Evolutionary conservation across 202 grass and related monocot genomes (phyloP), one percentile per base, ranked within the genome.

Genomic region (Setaria italica): DNA sequence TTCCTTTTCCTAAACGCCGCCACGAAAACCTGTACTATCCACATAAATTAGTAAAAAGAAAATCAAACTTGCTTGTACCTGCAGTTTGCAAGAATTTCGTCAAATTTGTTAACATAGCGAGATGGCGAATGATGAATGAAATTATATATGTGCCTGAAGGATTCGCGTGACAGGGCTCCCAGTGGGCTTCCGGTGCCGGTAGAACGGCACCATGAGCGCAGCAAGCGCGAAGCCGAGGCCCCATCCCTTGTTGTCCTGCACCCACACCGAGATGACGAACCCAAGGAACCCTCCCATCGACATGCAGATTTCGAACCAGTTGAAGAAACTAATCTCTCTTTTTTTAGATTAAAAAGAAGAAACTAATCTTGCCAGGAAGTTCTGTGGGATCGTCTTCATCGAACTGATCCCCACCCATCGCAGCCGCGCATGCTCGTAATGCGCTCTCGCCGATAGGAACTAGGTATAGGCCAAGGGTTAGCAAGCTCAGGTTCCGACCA

Each of bases 341-440:
- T 25, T 25, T 25, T 25, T 25, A 25, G 25, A 25, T 25, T 25
- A 25, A 25, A 25, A 25, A 25, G 87, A 96, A 96, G 87, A 79
- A 96, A 82, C 91, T 96, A 15, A 67, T 48, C 70, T 88, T 93
- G n/a, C 50, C 82, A 14, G 30, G 70, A 9, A 50, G 54, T 65
- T 96, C 89, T 0, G 25, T 25, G 0, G 84, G 51, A 43, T 88
- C 75, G 32, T 86, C 55, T 13, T 34, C 35, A 72, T 96, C 91
- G 50, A 96, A 96, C 69, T 96, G 94, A 54, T 96, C 94, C 1
- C 87, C 89, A 16, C 91, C 94, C 25, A 96, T 78, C 1, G 91
- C 88, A 29, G 87, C 72, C 20, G 86, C 72, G 47, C 87, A 91
- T 6, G 54, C 81, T 1, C 89, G 84, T 30, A 91, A 2, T 4